A percentile compares a stretch with the other conserved stretches of the same genome.
Conservation (phyloP, 768 basidiomycete species). For the Solioccasus polychromus region DNA sequence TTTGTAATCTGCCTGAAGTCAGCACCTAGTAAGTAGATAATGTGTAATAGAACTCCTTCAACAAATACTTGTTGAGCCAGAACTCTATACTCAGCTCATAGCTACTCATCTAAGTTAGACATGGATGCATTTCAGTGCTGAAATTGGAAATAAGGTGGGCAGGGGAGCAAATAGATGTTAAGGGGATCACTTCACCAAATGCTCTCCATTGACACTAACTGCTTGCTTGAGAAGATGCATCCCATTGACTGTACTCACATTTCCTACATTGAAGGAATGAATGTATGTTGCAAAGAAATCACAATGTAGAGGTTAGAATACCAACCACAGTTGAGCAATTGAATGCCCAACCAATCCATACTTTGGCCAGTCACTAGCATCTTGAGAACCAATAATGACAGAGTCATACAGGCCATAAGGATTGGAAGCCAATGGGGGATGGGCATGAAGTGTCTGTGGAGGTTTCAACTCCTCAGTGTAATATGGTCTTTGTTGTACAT, state of each 20-base stretch:
- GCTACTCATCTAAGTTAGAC: constrained; percentile 24
- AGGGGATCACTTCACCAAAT: constrained; percentile 30
- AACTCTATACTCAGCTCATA: constrained; percentile 20
- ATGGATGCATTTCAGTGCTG: constrained; percentile 21
- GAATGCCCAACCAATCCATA: constrained; percentile 16
- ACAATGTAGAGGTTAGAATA: constrained; percentile 5
- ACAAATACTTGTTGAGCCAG: constrained; percentile 34
- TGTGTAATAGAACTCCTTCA: constrained; percentile 27
- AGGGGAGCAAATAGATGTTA: constrained; percentile 19
- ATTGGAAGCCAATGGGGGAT: constrained; percentile 6
- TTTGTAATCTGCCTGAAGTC: too few relatives aligned
- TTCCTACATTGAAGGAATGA: constrained; percentile 20
- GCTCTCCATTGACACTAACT: constrained; percentile 6
- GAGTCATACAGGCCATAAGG: constrained; percentile 11
- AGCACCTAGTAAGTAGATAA: too few relatives aligned
- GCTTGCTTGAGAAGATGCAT: constrained; percentile 25
- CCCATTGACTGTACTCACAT: constrained; percentile 16
- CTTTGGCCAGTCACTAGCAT: constrained; percentile 12
- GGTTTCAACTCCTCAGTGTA: constrained; percentile 15
- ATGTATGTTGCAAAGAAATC: constrained; percentile 26
- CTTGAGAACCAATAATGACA: constrained; percentile 11
- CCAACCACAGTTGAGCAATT: constrained; percentile 16
- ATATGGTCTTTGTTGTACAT: constrained; percentile 24
- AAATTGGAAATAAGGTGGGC: constrained; percentile 29
- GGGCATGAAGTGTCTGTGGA: constrained; percentile 4